A percentile compares a stretch with the other conserved stretches of the same genome.
These are phyloP conservation scores for Escallonia herrerae DNA, from an alignment of 129 eudicot species.

Conservation along the genomic window DNA sequence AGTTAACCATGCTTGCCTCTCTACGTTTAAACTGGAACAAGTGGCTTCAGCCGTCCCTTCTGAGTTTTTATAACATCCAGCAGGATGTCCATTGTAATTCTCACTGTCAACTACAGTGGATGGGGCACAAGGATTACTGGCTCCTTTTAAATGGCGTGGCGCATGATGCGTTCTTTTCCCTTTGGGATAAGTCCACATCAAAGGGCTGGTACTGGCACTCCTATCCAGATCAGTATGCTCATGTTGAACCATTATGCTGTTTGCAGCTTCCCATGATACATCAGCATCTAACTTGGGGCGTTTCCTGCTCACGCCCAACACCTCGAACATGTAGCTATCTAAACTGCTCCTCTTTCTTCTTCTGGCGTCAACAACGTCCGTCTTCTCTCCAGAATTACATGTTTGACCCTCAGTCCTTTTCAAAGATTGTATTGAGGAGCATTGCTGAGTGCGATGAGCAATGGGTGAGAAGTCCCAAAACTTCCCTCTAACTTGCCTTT, in stretches of 20 bases:
- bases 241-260: background rate
- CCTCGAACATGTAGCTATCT: slow-evolving; percentile 11
- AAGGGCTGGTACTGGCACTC: slow-evolving; percentile 12
- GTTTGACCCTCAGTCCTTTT: slow-evolving; percentile 10
- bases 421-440: slow-evolving; percentile 14
- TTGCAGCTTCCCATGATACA: slow-evolving; percentile 12
- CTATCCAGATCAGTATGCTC: slow-evolving; percentile 3
- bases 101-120: slow-evolving; percentile 7
- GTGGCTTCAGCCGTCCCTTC: slow-evolving; percentile 19
- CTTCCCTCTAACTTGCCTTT: slow-evolving; percentile 12
- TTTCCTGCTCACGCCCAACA: slow-evolving; percentile 11
- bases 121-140: slow-evolving; percentile 6
- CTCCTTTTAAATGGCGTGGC: slow-evolving; percentile 20
- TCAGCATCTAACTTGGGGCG: slow-evolving; percentile 16
- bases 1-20: slow-evolving; percentile 35
- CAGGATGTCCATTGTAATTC: slow-evolving; percentile 12
- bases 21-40: slow-evolving; percentile 21
- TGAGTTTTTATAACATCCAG: slow-evolving; percentile 14
- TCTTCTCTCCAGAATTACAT: slow-evolving; percentile 9
- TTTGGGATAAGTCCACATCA: slow-evolving; percentile 55
- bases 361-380: slow-evolving; percentile 17
- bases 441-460: slow-evolving; percentile 21
- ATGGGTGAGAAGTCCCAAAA: slow-evolving; percentile 17
- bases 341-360: slow-evolving; percentile 21
- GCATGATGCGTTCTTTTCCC: slow-evolving; percentile 43